A percentile compares a stretch with the other conserved stretches of the same genome.
Conservation (phyloP, 208 protist genomes). For the Wallacemonas collosoma region DNA sequence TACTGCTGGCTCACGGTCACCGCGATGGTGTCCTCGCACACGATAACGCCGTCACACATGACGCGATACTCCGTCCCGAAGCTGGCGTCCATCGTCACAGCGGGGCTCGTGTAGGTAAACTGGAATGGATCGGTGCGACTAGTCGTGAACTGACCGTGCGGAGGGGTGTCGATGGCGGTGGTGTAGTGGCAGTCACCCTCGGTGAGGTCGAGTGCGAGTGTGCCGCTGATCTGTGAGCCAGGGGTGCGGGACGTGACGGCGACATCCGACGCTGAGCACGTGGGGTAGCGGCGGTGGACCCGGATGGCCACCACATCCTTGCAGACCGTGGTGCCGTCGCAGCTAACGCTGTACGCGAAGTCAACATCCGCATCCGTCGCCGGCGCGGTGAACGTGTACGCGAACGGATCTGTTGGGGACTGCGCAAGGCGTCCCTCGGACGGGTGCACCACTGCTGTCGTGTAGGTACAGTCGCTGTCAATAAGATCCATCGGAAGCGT, state of each 20-base stretch:
- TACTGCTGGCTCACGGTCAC: slow-evolving; percentile 21
- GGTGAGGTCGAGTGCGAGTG: slow-evolving; percentile 35
- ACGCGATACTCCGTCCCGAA: slow-evolving; percentile 36
- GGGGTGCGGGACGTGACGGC: slow-evolving; percentile 1
- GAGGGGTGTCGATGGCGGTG: slow-evolving; percentile 17
- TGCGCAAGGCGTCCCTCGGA: background rate
- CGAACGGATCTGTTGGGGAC: slow-evolving; percentile 8
- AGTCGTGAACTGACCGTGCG: slow-evolving; percentile 19
- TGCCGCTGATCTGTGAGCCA: slow-evolving; percentile 16
- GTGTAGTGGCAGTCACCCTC: slow-evolving; percentile 34
- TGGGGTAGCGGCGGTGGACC: slow-evolving; percentile 15
- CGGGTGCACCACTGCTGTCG: slow-evolving; percentile 1
- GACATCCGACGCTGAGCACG: slow-evolving; percentile 23
- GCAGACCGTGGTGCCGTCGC: slow-evolving; percentile 12
- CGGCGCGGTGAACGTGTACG: slow-evolving; percentile 15
- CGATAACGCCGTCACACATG: slow-evolving; percentile 27
- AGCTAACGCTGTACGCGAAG: slow-evolving; percentile 14
- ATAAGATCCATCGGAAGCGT: slow-evolving; percentile 16
- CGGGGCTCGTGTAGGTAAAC: slow-evolving; percentile 27
- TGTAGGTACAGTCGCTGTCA: slow-evolving; percentile 17
- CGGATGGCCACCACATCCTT: slow-evolving; percentile 25
- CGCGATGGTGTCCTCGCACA: slow-evolving; percentile 41
- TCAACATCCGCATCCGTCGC: background rate
- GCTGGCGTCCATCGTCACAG: slow-evolving; percentile 20
- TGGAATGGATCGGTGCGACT: slow-evolving; percentile 20